A percentile compares a stretch with the other conserved stretches of the same genome.
Conservation (phyloP, 2,329 filamentous ascomycete genomes). For the Cladorrhinum sp. region DNA sequence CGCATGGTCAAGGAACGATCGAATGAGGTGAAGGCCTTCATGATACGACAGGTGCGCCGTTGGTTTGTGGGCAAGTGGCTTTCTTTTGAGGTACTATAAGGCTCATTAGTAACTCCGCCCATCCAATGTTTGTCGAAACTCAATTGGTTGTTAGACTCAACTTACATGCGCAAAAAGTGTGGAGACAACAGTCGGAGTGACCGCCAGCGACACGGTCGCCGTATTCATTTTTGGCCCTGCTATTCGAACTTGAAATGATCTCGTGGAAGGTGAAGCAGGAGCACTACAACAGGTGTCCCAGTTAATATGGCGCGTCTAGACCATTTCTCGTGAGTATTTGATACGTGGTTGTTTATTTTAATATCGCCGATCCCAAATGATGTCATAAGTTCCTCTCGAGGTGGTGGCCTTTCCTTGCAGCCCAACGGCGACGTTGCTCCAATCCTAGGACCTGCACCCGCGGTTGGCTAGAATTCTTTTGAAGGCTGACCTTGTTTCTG, state of each 20-base stretch:
- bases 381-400: slow-evolving; percentile 16
- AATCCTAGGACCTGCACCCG: background rate
- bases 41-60: slow-evolving; percentile 92
- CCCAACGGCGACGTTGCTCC: slow-evolving; percentile 13
- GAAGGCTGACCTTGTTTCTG: background rate
- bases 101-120: background rate
- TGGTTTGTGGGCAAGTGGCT: slow-evolving; percentile 71
- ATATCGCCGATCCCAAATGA: slow-evolving; percentile 10
- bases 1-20: slow-evolving; percentile 78
- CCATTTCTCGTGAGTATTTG: background rate
- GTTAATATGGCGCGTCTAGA: slow-evolving; percentile 4
- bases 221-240: slow-evolving; percentile 60
- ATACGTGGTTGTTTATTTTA: slow-evolving; percentile 6
- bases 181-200: slow-evolving; percentile 82
- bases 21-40: slow-evolving; percentile 83
- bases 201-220: slow-evolving; percentile 74
- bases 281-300: background rate
- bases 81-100: slow-evolving; percentile 78
- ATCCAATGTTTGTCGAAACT: background rate
- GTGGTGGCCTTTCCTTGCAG: background rate
- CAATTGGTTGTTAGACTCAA: slow-evolving; percentile 17
- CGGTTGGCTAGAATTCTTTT: background rate
- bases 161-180: slow-evolving; percentile 84
- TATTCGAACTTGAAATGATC: background rate
- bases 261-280: background rate